Evolutionary conservation across 176 grass and related monocot genomes (phyloP).

Genomic region (Musa beccarii): DNA sequence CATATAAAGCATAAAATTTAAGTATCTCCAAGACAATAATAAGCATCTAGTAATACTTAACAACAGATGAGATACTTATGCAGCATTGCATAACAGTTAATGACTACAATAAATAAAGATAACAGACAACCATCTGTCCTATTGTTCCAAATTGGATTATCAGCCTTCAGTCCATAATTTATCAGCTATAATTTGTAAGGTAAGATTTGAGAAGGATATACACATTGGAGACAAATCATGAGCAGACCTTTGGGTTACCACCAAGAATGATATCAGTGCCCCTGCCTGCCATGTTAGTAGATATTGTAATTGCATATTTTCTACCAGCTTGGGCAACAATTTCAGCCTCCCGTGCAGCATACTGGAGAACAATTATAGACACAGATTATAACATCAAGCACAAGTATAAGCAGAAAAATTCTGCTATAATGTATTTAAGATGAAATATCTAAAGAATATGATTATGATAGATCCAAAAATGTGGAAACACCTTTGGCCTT

Average conservation of each 20-base stretch:
- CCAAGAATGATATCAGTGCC: constrained; percentile 98
- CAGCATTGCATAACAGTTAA: not conserved
- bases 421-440: not conserved
- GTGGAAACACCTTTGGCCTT: constrained; percentile 67
- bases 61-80: not conserved
- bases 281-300: constrained; percentile 98
- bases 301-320: constrained; percentile 95
- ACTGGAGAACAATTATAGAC: constrained; percentile 39
- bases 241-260: constrained; percentile 83
- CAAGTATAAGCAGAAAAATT: not conserved
- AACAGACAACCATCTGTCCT: not conserved
- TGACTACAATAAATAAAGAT: not conserved
- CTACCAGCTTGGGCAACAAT: constrained; percentile 92
- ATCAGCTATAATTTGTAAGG: not conserved
- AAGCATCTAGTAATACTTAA: constrained; percentile 1
- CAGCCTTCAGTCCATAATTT: not conserved
- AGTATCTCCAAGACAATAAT: not conserved
- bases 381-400: constrained; percentile 17
- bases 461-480: constrained; percentile 16
- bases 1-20: constrained; percentile 2
- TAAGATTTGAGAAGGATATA: not conserved
- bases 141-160: not conserved
- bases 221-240: not conserved
- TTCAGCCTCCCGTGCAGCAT: constrained; percentile 93
- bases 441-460: not conserved